A percentile compares a stretch with the other conserved stretches of the same genome.
Evolutionary conservation across 2,329 filamentous ascomycete genomes (phyloP).

Genomic region (Apiospora rasikravindrae): DNA sequence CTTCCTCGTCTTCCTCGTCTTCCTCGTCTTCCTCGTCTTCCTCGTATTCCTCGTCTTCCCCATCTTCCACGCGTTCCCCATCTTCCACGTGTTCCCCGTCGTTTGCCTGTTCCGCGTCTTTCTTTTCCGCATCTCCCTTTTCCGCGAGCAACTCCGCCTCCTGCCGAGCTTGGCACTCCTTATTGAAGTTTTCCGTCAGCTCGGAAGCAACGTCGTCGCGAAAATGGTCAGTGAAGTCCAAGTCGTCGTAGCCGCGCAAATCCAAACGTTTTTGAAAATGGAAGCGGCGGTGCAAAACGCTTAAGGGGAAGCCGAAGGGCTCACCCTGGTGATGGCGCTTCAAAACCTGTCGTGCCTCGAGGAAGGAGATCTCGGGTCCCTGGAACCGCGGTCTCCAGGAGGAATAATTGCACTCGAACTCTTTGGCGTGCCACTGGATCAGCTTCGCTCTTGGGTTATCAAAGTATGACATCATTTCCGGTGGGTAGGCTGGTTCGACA

Average conservation of each 20-base stretch:
- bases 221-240: neutral
- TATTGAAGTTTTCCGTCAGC: neutral
- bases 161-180: neutral
- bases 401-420: neutral
- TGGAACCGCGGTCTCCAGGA: neutral
- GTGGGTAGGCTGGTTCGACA: too few relatives aligned
- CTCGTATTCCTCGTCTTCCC: neutral
- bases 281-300: neutral
- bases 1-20: neutral
- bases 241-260: neutral
- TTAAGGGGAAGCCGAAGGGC: neutral
- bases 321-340: neutral
- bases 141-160: neutral
- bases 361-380: neutral
- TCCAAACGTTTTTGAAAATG: neutral
- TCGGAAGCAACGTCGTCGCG: neutral
- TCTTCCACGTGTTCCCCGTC: too few relatives aligned
- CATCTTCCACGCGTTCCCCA: neutral
- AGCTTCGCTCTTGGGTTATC: neutral
- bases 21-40: too few relatives aligned
- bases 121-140: neutral
- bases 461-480: neutral
- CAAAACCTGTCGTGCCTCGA: neutral
- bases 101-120: too few relatives aligned
- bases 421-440: neutral